A percentile compares a stretch with the other conserved stretches of the same genome.
phyloP scores from a whole-genome alignment of 2,329 filamentous ascomycete species.

The Aspergillus ruber region DNA sequence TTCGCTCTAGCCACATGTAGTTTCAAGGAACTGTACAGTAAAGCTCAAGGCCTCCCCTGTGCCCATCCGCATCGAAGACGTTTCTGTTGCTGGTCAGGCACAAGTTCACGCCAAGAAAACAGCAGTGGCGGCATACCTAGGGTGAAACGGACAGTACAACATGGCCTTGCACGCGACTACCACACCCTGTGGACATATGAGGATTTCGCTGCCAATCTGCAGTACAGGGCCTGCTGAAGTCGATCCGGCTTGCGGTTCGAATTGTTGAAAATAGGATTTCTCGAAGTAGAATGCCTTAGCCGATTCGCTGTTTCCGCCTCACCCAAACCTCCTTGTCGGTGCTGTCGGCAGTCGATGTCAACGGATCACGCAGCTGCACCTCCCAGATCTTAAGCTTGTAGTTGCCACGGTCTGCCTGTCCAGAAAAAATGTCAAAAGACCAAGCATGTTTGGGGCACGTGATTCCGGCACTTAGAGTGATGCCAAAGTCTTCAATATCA shows the following conservation, averaged over 20 bases:
- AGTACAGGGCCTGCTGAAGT: background rate
- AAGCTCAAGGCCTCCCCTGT: too few relatives aligned
- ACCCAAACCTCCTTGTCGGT: conserved; percentile 29
- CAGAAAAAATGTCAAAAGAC: conserved; percentile 64
- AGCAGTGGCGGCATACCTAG: too few relatives aligned
- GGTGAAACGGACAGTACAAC: too few relatives aligned
- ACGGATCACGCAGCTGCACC: conserved; percentile 45
- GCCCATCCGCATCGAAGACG: too few relatives aligned
- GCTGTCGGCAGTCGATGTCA: conserved; percentile 1
- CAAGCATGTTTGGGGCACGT: conserved; percentile 64
- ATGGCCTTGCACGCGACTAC: background rate
- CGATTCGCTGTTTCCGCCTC: conserved; percentile 27
- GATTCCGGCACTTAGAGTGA: conserved; percentile 46
- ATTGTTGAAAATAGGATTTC: background rate
- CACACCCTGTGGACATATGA: background rate
- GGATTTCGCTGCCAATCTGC: background rate
- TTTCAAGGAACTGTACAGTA: too few relatives aligned
- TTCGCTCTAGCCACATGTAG: too few relatives aligned
- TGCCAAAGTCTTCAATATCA: conserved; percentile 67
- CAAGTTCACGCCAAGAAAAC: too few relatives aligned
- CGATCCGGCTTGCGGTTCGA: background rate
- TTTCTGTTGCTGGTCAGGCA: too few relatives aligned
- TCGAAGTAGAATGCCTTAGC: conserved; percentile 6
- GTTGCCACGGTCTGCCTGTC: conserved; percentile 54
- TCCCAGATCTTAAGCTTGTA: conserved; percentile 62